Base-by-base conservation (phyloP, 352 stramenopile genomes). In the Thraustotheca clavata region DNA sequence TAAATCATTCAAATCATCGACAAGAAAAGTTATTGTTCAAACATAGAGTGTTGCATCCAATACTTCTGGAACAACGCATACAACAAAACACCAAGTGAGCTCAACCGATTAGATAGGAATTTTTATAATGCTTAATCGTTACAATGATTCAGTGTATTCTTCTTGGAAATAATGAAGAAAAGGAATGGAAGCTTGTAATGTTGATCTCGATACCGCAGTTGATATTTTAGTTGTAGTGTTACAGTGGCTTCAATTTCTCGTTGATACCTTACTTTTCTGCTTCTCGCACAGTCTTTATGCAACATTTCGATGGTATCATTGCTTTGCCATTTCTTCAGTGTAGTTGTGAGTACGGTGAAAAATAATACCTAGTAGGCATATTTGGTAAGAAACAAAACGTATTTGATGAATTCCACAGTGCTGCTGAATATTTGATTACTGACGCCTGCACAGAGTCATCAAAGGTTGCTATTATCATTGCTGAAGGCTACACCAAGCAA, bases 331-430 rank as follows among this genome's bases (percentile, higher is more conserved):
- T 97, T 71, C 87, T 98, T 43, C 87, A 94, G 49, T 94, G 95
- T 55, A 94, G 87, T 55, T 88, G 91, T n/a, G 91, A 98, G 57
- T 98, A 96, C 61, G 91, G 91, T 31, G 81, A 94, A 52, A 67
- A 79, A 40, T 97, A 89, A 89, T 87, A 95, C 75, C 87, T 96
- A 66, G 89, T 91, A 41, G 94, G 89, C 14, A 89, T 97, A 69
- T 83, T 97, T 41, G 82, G 86, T 62, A 97, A 98, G 70, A 88
- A 96, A 62, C 87, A 97, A 62, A 96, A 94, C 70, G 84, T 90
- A 9, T 98, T 98, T 67, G 93, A 98, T 54, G 95, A 98, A 68
- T 98, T 98, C 71, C 91, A 96, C 60, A 86, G 86, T n/a, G 90
- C 96, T 43, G 93, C 80, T 32, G 82, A 98, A 70, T 89, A 97